These are phyloP conservation scores for Solanum dulcamara DNA, from an alignment of 257 asterid genomes.

Conservation along the genomic window DNA sequence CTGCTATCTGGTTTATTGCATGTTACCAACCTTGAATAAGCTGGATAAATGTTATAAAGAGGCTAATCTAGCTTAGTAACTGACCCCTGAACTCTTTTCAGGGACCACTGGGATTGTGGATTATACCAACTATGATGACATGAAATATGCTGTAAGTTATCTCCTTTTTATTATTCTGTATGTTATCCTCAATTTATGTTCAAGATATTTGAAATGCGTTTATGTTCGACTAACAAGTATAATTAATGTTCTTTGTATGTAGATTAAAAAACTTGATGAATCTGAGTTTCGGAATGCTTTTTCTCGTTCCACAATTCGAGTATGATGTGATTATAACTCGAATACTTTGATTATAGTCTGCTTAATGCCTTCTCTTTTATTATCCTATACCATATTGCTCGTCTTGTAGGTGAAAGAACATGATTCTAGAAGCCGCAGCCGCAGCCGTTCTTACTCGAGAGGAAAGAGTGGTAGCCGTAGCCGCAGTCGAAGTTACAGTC, in stretches of 20 bases:
- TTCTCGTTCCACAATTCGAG: conserved; percentile 71
- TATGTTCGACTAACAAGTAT: not conserved
- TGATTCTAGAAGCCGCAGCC: conserved; percentile 63
- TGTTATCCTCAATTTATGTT: not conserved
- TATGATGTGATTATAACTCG: conserved; percentile 14
- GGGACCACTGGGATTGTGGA: conserved; percentile 93
- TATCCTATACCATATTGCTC: not conserved
- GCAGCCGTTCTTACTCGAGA: conserved; percentile 53
- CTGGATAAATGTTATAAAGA: not conserved
- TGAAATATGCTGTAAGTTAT: conserved; percentile 80
- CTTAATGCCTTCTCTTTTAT: not conserved
- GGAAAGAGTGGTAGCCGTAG: conserved; percentile 63
- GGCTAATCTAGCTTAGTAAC: not conserved
- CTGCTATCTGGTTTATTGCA: not conserved
- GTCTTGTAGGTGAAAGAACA: conserved; percentile 71
- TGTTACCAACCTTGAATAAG: not conserved
- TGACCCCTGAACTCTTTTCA: conserved; percentile 6
- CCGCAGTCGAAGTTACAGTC: conserved; percentile 48
- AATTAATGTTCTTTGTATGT: not conserved
- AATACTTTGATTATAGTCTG: not conserved
- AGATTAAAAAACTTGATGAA: conserved; percentile 90
- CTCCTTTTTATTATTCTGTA: not conserved
- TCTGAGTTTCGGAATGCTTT: conserved; percentile 89
- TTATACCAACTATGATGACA: conserved; percentile 75
- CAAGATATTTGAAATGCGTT: not conserved